These are phyloP conservation scores for Venturia asperata DNA, from an alignment of 2,329 filamentous ascomycete species.

Conservation along the genomic window DNA sequence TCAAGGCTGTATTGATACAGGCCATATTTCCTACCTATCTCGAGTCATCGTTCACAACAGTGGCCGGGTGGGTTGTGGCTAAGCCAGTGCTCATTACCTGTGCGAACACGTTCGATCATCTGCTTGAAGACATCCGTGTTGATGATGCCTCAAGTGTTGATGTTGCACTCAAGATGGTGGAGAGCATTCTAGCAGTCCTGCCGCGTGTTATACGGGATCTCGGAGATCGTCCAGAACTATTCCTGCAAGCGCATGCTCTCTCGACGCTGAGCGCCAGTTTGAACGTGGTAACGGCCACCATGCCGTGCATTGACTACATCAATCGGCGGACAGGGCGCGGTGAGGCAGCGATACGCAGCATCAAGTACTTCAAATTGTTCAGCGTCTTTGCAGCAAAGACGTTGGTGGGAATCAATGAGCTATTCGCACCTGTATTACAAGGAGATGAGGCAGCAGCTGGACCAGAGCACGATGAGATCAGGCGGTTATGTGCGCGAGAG, in stretches of 20 bases:
- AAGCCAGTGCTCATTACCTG: conserved; percentile 47
- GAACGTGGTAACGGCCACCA: conserved; percentile 34
- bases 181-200: conserved; percentile 33
- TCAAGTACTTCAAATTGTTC: conserved; percentile 38
- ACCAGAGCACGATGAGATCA: conserved; percentile 18
- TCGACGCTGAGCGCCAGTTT: conserved; percentile 35
- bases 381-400: conserved; percentile 27
- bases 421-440: not conserved
- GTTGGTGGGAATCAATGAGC: conserved; percentile 8
- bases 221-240: conserved; percentile 28
- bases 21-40: conserved; percentile 53
- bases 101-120: conserved; percentile 35
- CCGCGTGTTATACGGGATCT: conserved; percentile 33
- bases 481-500: conserved; percentile 33
- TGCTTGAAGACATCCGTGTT: conserved; percentile 42
- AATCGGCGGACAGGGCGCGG: conserved; percentile 29
- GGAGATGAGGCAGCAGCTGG: not conserved
- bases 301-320: conserved; percentile 44
- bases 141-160: conserved; percentile 34
- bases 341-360: conserved; percentile 26
- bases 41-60: conserved; percentile 39
- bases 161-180: conserved; percentile 33
- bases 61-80: conserved; percentile 46
- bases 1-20: conserved; percentile 47
- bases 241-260: conserved; percentile 36